Conservation (phyloP, 2,329 filamentous ascomycete genomes). For the Ambrosiella xylebori region DNA sequence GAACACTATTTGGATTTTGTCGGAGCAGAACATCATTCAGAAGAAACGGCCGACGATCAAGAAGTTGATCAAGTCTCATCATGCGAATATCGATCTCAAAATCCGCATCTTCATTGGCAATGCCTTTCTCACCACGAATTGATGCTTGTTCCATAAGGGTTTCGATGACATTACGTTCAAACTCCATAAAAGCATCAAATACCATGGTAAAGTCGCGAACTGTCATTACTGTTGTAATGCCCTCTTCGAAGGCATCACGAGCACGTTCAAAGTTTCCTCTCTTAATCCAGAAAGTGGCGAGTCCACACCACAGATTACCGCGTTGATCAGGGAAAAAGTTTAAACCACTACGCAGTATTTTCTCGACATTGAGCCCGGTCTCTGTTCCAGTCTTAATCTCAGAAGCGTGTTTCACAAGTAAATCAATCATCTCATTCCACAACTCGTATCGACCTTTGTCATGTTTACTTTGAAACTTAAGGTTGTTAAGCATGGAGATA, state of each 20-base stretch:
- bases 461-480: constrained; percentile 78
- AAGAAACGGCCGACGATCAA: constrained; percentile 90
- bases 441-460: constrained; percentile 91
- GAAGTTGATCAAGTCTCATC: constrained; percentile 94
- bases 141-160: constrained; percentile 81
- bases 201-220: constrained; percentile 92
- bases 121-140: constrained; percentile 58
- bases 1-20: constrained; percentile 90
- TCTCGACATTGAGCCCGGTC: constrained; percentile 73
- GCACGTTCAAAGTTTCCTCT: constrained; percentile 84
- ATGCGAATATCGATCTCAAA: constrained; percentile 91
- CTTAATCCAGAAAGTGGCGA: constrained; percentile 94
- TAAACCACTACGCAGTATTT: constrained; percentile 84
- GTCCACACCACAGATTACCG: constrained; percentile 83
- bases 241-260: constrained; percentile 87
- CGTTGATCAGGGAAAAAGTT: constrained; percentile 80
- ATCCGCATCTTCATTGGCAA: constrained; percentile 66
- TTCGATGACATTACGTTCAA: constrained; percentile 89
- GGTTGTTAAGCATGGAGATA: constrained; percentile 81
- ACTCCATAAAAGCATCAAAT: constrained; percentile 92
- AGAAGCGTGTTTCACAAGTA: constrained; percentile 78
- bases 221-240: constrained; percentile 95
- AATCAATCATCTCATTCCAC: constrained; percentile 94
- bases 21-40: constrained; percentile 89
- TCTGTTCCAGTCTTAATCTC: constrained; percentile 69